Evolutionary conservation across 2,329 filamentous ascomycete species (phyloP), one percentile per base, ranked within the genome.

Genomic region (Dactylellina haptotyla): DNA sequence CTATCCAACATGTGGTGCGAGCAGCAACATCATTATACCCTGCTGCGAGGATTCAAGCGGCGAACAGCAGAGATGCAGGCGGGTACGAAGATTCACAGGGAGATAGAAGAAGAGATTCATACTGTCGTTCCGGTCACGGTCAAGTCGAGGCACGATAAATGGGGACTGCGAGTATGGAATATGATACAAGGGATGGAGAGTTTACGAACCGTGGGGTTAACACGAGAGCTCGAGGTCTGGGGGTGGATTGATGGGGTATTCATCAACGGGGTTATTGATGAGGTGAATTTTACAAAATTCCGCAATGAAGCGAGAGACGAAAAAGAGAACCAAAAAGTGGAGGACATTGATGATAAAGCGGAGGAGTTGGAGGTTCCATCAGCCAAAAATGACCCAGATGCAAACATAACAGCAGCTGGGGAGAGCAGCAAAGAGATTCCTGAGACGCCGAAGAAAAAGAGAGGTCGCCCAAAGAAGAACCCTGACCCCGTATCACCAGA

Each of bases 1-100:
- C 88, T 93, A 0, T 90, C 92, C 0, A 93, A 93, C 1, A 89
- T 93, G 5, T 99, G 95, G 95, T 99, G 95, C 80, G 94, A 99
- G 81, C 81, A 98, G 70, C 93, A 98, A 80, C 96, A 97, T 78
- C 93, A 88, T 84, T 97, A 96, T 81, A 91, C 88, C 0, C 84
- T 99, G 2, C 88, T 87, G 62, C 87, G 89, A 78, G 95, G 94
- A 0, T 87, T 87, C 66, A 93, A 90, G 79, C 89, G 86, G 61
- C 84, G 84, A 32, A 98, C 93, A 0, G 81, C 86, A 1, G 92
- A 92, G 0, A 99, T 99, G 95, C 89, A 88, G 79, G 85, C 87
- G 59, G 95, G 95, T 0, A 89, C 87, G 37, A 87, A 85, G 37
- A 87, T 98, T 9, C 95, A 99, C 77, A 88, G 93, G 78, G 86